phyloP scores from a whole-genome alignment of 257 asterid species.

The Mitragyna speciosa region DNA sequence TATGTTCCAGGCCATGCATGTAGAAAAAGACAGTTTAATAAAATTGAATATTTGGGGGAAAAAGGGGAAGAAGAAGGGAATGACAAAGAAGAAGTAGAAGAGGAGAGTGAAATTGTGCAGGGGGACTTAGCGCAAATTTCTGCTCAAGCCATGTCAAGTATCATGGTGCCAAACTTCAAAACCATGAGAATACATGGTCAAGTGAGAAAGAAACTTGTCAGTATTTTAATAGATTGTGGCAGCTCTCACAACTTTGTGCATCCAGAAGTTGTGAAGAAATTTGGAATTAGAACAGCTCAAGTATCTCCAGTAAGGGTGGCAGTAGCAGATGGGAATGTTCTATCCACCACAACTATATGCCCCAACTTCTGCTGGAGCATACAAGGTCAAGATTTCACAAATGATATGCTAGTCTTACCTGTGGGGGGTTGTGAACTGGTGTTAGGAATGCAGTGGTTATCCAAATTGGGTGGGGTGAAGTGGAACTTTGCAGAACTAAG shows the following conservation, averaged over 20 bases:
- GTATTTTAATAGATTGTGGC: not conserved
- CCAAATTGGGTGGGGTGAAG: too few species aligned
- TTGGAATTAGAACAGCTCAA: not conserved
- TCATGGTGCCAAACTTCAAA: not conserved
- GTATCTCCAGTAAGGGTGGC: not conserved
- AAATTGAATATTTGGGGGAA: too few species aligned
- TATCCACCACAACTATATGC: not conserved
- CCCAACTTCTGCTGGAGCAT: too few species aligned
- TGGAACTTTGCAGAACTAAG: too few species aligned
- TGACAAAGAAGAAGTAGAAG: not conserved
- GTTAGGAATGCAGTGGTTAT: too few species aligned
- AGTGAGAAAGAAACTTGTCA: not conserved
- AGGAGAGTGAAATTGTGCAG: not conserved
- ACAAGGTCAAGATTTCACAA: too few species aligned
- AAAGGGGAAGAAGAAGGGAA: not conserved
- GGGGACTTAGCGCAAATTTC: not conserved
- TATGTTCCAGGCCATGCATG: not conserved
- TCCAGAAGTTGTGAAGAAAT: not conserved
- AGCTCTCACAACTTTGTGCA: not conserved
- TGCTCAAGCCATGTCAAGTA: not conserved
- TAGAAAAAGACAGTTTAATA: not conserved
- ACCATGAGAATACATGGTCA: not conserved
- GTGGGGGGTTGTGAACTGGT: too few species aligned
- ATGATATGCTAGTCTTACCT: too few species aligned
- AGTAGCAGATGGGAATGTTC: not conserved